A percentile compares a stretch with the other conserved stretches of the same genome.
These are phyloP conservation scores for Adansonia digitata DNA, from an alignment of 345 rosid genomes.

Conservation along the genomic window DNA sequence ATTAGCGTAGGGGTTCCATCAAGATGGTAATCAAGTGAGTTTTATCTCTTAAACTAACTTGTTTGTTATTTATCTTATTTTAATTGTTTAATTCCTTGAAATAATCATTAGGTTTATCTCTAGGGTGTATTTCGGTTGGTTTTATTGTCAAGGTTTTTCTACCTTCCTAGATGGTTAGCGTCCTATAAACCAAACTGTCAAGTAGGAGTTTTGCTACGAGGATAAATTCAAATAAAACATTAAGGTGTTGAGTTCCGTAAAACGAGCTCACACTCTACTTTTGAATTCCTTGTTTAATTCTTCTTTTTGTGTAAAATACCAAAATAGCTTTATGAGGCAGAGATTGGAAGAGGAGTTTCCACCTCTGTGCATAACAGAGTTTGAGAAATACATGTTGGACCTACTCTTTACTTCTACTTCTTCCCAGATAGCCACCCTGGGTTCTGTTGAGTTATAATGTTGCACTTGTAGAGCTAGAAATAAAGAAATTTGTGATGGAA, in stretches of 20 bases:
- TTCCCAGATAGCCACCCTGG: not conserved
- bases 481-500: not conserved
- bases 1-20: not conserved
- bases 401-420: not conserved
- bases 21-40: not conserved
- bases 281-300: not conserved
- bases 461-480: not conserved
- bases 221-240: not conserved
- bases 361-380: not conserved
- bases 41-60: not conserved
- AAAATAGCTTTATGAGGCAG: not conserved
- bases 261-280: not conserved
- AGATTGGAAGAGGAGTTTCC: not conserved
- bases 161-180: not conserved
- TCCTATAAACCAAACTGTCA: not conserved
- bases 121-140: not conserved
- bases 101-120: not conserved
- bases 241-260: not conserved
- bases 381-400: not conserved
- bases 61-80: not conserved
- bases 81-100: not conserved
- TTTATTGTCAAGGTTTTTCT: not conserved
- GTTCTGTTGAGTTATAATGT: not conserved
- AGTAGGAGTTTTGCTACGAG: not conserved
- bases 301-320: not conserved